Evolutionary conservation across 768 basidiomycete genomes (phyloP), one percentile per base, ranked within the genome.

Genomic region (Auriscalpium vulgare): DNA sequence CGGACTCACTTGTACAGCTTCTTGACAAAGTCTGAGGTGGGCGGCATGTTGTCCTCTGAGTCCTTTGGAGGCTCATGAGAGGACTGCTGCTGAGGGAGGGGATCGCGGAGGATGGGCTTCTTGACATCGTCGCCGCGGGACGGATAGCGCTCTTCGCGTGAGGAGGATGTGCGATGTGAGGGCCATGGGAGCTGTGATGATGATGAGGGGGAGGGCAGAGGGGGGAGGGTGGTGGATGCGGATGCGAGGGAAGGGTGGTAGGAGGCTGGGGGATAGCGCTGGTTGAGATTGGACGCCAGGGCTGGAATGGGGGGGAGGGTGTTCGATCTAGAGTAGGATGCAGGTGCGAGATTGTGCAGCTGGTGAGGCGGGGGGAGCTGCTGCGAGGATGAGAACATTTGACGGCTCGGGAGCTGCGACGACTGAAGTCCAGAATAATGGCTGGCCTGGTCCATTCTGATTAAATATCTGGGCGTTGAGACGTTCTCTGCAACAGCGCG

Each of bases 21-120:
- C 75, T 94, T 94, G 62, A 95, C 92, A 68, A 95, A 95, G 71
- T 95, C 92, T 63, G 84, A 86, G 36, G 93, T 88, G n/a, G 87
- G 82, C 1, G 90, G 86, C 88, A 91, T 87, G 55, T 77, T 75
- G 65, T 91, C 89, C 56, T 91, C 89, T 3, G 55, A 50, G 36
- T 58, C 63, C 45, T 63, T 59, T 53, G 55, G 55, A 16, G 58
- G 23, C 14, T 60, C 61, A 16, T 53, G 45, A 34, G 52, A 52
- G 49, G 56, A 17, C 36, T 48, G 47, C 19, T 19, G 16, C 11
- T 55, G 59, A 60, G 46, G 57, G 65, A 56, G 35, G 3, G 59
- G 56, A 49, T 56, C 59, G 52, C 55, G 55, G 44, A 56, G 52
- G 59, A 57, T 40, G 10, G 54, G 61, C 46, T 63, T 64, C 50